Evolutionary conservation across 768 basidiomycete species (phyloP).

Genomic region (Pholiota molesta): DNA sequence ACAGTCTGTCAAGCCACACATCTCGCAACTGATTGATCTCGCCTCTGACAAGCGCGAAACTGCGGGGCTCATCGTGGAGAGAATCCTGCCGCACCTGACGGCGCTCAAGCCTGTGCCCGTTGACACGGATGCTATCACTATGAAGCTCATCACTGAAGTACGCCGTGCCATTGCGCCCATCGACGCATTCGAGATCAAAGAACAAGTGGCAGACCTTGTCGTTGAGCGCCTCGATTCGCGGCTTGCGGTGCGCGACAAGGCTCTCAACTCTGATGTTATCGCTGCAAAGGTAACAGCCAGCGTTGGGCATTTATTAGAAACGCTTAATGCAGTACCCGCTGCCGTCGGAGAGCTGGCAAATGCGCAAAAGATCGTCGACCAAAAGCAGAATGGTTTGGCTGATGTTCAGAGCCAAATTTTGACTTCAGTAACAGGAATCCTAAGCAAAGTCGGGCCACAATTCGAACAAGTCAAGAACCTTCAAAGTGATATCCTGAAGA

Average conservation of each 20-base stretch:
- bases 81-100: slow-evolving; percentile 68
- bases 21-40: slow-evolving; percentile 86
- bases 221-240: slow-evolving; percentile 85
- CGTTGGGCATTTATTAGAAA: slow-evolving; percentile 38
- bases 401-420: slow-evolving; percentile 43
- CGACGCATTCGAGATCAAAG: slow-evolving; percentile 86
- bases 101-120: slow-evolving; percentile 37
- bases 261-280: slow-evolving; percentile 63
- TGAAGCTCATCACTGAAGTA: slow-evolving; percentile 69
- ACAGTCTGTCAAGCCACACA: slow-evolving; percentile 88
- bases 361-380: slow-evolving; percentile 42
- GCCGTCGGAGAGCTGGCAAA: slow-evolving; percentile 44
- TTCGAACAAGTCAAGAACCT: slow-evolving; percentile 44
- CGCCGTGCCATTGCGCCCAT: slow-evolving; percentile 73
- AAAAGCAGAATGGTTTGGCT: slow-evolving; percentile 40
- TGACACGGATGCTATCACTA: slow-evolving; percentile 59
- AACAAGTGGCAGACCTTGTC: slow-evolving; percentile 86
- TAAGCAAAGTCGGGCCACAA: slow-evolving; percentile 46
- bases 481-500: slow-evolving; percentile 37
- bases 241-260: slow-evolving; percentile 75
- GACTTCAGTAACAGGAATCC: slow-evolving; percentile 48
- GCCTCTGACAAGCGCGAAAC: slow-evolving; percentile 90
- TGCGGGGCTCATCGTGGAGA: slow-evolving; percentile 76
- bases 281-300: slow-evolving; percentile 57
- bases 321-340: slow-evolving; percentile 35